Evolutionary conservation across 2,329 filamentous ascomycete genomes (phyloP).

Genomic region (Colletotrichum filicis): DNA sequence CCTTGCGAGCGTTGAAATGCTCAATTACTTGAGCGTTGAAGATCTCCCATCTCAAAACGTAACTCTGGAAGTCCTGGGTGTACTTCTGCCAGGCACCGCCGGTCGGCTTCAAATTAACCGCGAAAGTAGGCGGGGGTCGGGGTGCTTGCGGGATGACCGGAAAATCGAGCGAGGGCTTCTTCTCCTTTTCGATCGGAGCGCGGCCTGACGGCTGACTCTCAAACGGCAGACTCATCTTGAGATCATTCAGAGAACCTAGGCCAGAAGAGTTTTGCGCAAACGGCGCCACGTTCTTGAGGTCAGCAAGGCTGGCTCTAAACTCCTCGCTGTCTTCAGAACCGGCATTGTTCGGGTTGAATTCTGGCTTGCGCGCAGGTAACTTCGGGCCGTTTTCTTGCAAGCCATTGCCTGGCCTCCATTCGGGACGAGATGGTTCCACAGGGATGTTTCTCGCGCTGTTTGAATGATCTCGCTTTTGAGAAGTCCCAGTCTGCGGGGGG

Average conservation of each 20-base stretch:
- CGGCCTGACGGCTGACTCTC: constrained; percentile 60
- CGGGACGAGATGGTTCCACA: constrained; percentile 68
- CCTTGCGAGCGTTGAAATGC: constrained; percentile 65
- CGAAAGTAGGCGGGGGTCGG: constrained; percentile 54
- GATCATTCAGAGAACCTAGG: constrained; percentile 64
- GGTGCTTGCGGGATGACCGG: constrained; percentile 63
- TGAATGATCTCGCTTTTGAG: constrained; percentile 35
- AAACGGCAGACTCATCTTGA: constrained; percentile 68
- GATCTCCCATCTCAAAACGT: constrained; percentile 58
- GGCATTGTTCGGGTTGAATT: constrained; percentile 48
- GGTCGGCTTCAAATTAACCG: constrained; percentile 56
- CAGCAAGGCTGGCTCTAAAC: constrained; percentile 63
- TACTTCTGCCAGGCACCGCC: constrained; percentile 61
- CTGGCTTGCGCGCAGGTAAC: constrained; percentile 36
- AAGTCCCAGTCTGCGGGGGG: constrained; percentile 51
- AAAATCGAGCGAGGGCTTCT: constrained; percentile 53
- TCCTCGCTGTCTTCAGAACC: constrained; percentile 68
- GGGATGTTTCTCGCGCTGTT: constrained; percentile 62
- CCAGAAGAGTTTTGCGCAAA: constrained; percentile 60
- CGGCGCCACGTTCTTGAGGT: constrained; percentile 67
- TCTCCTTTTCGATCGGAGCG: constrained; percentile 48
- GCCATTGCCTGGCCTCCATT: constrained; percentile 66
- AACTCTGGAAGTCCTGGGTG: constrained; percentile 62
- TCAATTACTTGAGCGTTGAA: constrained; percentile 61
- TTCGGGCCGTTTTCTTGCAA: constrained; percentile 30